phyloP scores from a whole-genome alignment of 352 stramenopile species.

The Vaucheria bursata region DNA sequence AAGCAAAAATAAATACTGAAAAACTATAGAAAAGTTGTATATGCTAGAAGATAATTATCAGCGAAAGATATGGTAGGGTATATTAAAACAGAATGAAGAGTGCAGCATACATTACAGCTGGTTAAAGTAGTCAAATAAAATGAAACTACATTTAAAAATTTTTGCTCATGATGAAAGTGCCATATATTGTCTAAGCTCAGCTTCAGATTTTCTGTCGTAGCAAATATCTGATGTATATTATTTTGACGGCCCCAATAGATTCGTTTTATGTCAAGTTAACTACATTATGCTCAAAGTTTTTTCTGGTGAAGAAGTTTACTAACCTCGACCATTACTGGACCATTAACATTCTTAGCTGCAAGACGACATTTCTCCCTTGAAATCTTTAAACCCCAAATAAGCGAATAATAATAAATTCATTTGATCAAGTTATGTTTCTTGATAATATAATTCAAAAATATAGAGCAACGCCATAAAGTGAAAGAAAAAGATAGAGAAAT shows the following conservation, averaged over 20 bases:
- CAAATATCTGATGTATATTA: neutral
- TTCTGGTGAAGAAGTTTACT: neutral
- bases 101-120: too few relatives aligned
- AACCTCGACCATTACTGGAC: slow-evolving; percentile 52
- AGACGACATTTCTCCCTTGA: slow-evolving; percentile 59
- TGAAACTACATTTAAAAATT: neutral
- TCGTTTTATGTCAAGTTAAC: neutral
- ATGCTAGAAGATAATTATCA: neutral
- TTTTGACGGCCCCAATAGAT: neutral
- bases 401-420: neutral
- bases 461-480: too few relatives aligned
- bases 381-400: slow-evolving; percentile 48
- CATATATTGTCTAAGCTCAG: neutral
- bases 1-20: neutral
- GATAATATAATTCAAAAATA: too few relatives aligned
- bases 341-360: slow-evolving; percentile 55
- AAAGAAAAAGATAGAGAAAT: too few relatives aligned
- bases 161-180: neutral
- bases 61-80: too few relatives aligned
- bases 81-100: too few relatives aligned
- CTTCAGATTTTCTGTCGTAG: neutral
- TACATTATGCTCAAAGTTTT: neutral
- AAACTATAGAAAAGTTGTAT: neutral
- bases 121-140: neutral
- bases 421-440: too few relatives aligned